Percentiles rank a stretch among this genome's conserved stretches.
Evolutionary conservation across 164 flowering plant species (phyloP).

Genomic region (Kingdonia uniflora): DNA sequence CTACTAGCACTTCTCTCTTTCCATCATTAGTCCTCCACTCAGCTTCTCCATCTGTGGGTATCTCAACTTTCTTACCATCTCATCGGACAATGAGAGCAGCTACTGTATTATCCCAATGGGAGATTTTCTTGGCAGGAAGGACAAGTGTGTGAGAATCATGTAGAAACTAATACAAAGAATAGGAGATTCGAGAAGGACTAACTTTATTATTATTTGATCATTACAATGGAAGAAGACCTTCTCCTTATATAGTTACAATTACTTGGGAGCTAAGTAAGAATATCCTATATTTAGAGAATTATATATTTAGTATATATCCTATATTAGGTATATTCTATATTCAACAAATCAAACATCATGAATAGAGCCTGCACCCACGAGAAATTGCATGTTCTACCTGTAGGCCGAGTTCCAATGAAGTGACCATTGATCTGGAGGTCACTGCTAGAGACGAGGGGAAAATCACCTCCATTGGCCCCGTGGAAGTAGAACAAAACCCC

Average conservation of each 20-base stretch:
- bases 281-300: too few species aligned
- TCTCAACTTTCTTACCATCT: slow-evolving; percentile 28
- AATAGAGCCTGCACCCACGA: slow-evolving; percentile 72
- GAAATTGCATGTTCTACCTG: slow-evolving; percentile 47
- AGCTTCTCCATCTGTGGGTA: slow-evolving; percentile 46
- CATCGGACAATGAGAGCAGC: slow-evolving; percentile 40
- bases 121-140: slow-evolving; percentile 39
- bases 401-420: slow-evolving; percentile 50
- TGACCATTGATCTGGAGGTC: slow-evolving; percentile 49
- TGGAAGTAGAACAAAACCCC: slow-evolving; percentile 76
- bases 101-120: slow-evolving; percentile 46
- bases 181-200: too few species aligned
- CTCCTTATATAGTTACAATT: too few species aligned
- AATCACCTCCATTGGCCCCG: slow-evolving; percentile 51
- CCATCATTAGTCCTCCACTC: slow-evolving; percentile 32
- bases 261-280: too few species aligned
- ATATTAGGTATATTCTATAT: too few species aligned
- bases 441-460: slow-evolving; percentile 53
- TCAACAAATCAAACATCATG: too few species aligned
- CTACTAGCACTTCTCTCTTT: slow-evolving; percentile 34
- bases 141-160: slow-evolving; percentile 45
- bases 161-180: too few species aligned
- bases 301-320: too few species aligned
- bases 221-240: too few species aligned
- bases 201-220: too few species aligned